Conservation (phyloP, 179 eudicot genomes). For the Beta macrorhiza region DNA sequence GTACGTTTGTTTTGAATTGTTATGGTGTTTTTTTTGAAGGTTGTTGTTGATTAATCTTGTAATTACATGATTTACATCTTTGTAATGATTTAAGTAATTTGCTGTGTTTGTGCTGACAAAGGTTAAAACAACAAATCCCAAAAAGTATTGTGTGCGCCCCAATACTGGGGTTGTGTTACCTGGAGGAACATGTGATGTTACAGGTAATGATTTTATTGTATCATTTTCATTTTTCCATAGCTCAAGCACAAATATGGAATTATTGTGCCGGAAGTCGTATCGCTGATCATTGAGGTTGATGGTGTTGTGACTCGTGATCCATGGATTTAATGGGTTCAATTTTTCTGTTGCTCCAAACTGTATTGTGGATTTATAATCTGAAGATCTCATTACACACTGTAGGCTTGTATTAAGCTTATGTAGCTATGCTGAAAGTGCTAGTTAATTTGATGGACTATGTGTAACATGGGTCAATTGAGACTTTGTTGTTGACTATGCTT, state of each 20-base stretch:
- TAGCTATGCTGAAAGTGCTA: not conserved
- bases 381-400: not conserved
- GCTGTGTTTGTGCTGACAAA: conserved; percentile 23
- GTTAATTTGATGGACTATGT: not conserved
- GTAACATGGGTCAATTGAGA: not conserved
- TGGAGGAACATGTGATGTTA: conserved; percentile 58
- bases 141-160: conserved; percentile 88
- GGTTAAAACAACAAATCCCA: conserved; percentile 96
- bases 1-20: conserved; percentile 34
- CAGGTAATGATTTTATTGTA: conserved; percentile 44
- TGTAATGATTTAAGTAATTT: conserved; percentile 14
- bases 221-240: not conserved
- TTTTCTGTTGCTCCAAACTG: not conserved
- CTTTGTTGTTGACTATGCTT: not conserved
- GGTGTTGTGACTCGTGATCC: conserved; percentile 3
- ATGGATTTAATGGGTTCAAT: not conserved
- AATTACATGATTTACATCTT: not conserved
- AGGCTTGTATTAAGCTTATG: not conserved
- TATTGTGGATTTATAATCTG: not conserved
- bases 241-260: not conserved
- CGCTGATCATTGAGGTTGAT: not conserved
- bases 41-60: conserved; percentile 13
- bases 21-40: not conserved
- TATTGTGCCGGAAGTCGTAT: not conserved
- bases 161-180: conserved; percentile 78